Base-by-base conservation (phyloP, 1,139 yeast genomes). In the Candida pseudoviswanathii region DNA sequence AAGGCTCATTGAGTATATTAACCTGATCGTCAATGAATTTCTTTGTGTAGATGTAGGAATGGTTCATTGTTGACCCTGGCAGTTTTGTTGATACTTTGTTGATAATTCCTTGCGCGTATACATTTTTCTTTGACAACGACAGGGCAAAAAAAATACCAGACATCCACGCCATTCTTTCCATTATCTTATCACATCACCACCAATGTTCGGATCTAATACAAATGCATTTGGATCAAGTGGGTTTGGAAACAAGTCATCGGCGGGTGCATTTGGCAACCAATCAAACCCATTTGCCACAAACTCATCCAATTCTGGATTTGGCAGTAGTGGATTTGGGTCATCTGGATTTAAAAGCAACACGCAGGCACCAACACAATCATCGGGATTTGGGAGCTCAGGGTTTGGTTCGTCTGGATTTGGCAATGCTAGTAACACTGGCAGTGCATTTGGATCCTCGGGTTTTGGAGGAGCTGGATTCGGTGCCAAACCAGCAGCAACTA, bases 21-120 rank as follows among this genome's bases (percentile, higher is more conserved):
- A 66, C 57, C 54, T 70, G 68, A 3, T 49, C 45, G 22, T 71
- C 73, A 25, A 71, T 62, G 53, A 71, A 71, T 40, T 58, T 54
- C 50, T 68, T 70, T 32, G 68, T 67, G 48, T 69, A 69, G 21
- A 55, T 43, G 51, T 63, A 67, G 24, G 68, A 51, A 30, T 51
- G 54, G 27, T 51, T 56, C 62, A 58, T 57, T 24, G 11, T 29
- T 27, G 6, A 11, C 9, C 21, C 5, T 11, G 27, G 27, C 7
- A 10, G 11, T 11, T 10, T 16, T 9, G 4, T 16, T 16, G 22
- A 21, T 30, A 21, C 25, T 30, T 40, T n/a, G 26, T 22, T 9
- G 4, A 16, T 16, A 16, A 16, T 16, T 16, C 16, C 16, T 16
- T 16, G 16, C 16, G 16, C 16, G 16, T 16, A 16, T 16, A 16